Conservation (phyloP, 2,329 filamentous ascomycete species). For the Sporothrix variecibatus region DNA sequence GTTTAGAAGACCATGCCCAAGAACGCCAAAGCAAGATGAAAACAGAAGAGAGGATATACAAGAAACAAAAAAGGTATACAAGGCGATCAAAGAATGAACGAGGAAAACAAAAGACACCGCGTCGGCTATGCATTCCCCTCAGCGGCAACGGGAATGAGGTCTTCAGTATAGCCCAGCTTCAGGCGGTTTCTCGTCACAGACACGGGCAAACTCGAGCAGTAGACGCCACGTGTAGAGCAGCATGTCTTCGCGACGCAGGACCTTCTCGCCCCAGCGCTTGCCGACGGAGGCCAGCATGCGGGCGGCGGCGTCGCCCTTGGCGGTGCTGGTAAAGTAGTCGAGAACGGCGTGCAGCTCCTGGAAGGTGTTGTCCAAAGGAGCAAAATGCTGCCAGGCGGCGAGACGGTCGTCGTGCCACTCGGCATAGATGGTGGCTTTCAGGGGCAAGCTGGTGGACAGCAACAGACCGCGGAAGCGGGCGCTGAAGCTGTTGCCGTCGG, state of each 20-base stretch:
- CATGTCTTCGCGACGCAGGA: conserved; percentile 67
- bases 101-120: not conserved
- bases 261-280: conserved; percentile 61
- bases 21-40: not conserved
- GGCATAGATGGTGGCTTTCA: conserved; percentile 71
- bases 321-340: conserved; percentile 60
- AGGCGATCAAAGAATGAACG: not conserved
- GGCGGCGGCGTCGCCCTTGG: conserved; percentile 56
- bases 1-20: not conserved
- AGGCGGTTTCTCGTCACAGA: conserved; percentile 51
- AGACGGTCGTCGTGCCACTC: conserved; percentile 76
- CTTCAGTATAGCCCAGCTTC: conserved; percentile 47
- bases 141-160: conserved; percentile 35
- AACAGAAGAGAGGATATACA: not conserved
- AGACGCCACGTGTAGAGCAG: conserved; percentile 64
- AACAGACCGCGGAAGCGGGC: conserved; percentile 66
- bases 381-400: conserved; percentile 70
- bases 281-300: conserved; percentile 61
- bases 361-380: conserved; percentile 69
- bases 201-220: conserved; percentile 58
- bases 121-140: not conserved
- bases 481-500: conserved; percentile 69
- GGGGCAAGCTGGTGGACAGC: conserved; percentile 62
- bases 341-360: conserved; percentile 66
- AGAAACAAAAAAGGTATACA: not conserved